Conservation (phyloP, 345 rosid species). For the Brassica incana region DNA sequence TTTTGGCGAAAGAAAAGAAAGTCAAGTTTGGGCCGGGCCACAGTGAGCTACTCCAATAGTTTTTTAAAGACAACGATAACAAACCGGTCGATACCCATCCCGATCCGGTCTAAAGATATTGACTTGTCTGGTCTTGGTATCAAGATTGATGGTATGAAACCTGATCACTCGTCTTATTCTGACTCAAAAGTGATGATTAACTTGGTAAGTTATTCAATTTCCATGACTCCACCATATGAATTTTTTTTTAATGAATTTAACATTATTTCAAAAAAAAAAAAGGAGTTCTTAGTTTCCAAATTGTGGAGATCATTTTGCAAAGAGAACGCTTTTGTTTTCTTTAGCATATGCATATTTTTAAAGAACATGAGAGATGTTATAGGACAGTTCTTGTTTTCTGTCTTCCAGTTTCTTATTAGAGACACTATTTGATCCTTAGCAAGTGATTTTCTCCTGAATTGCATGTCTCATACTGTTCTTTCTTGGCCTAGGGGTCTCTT, state of each 20-base stretch:
- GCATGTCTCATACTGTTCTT: neutral
- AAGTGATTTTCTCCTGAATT: constrained; percentile 1
- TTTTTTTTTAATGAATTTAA: too few relatives aligned
- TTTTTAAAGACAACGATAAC: too few relatives aligned
- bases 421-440: constrained; percentile 9
- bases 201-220: neutral
- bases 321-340: neutral
- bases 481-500: neutral
- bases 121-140: too few relatives aligned
- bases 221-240: neutral
- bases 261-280: neutral
- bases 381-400: neutral
- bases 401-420: neutral
- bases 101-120: too few relatives aligned
- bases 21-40: neutral
- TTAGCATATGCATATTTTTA: neutral
- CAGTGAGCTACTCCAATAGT: neutral
- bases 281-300: neutral
- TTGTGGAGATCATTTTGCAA: neutral
- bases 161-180: neutral
- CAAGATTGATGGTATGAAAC: neutral
- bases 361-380: neutral
- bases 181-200: neutral
- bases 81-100: too few relatives aligned
- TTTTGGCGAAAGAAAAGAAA: too few relatives aligned